phyloP scores from a whole-genome alignment of 2,329 filamentous ascomycete species.

The Amylocarpus encephaloides region DNA sequence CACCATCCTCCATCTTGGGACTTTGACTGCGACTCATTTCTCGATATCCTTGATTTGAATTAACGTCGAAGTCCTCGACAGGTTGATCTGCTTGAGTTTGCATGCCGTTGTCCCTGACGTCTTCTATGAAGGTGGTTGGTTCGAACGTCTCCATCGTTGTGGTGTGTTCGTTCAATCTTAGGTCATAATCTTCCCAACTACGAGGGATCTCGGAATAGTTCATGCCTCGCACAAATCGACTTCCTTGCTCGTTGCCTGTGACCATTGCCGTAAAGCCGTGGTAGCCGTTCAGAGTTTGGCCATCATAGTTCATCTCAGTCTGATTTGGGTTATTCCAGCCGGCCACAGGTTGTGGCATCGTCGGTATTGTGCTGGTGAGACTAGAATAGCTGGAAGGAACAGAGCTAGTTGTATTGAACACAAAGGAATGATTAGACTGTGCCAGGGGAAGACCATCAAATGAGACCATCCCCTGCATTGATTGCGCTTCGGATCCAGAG shows the following conservation, averaged over 20 bases:
- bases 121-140: slow-evolving; percentile 14
- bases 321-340: slow-evolving; percentile 17
- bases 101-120: slow-evolving; percentile 8
- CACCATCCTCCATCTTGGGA: slow-evolving; percentile 17
- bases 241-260: slow-evolving; percentile 12
- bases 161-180: slow-evolving; percentile 9
- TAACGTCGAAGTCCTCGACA: slow-evolving; percentile 4
- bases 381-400: slow-evolving; percentile 16
- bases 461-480: slow-evolving; percentile 18
- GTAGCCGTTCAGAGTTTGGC: slow-evolving; percentile 15
- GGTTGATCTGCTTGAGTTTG: not conserved
- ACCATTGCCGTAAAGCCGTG: slow-evolving; percentile 20
- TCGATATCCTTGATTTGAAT: slow-evolving; percentile 13
- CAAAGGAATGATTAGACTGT: slow-evolving; percentile 20
- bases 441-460: slow-evolving; percentile 25
- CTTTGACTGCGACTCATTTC: slow-evolving; percentile 18
- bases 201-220: slow-evolving; percentile 17
- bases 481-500: slow-evolving; percentile 13
- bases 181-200: slow-evolving; percentile 15
- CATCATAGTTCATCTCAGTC: slow-evolving; percentile 12
- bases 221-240: slow-evolving; percentile 5
- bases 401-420: slow-evolving; percentile 15
- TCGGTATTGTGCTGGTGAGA: slow-evolving; percentile 14
- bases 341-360: slow-evolving; percentile 16
- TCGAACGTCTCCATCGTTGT: slow-evolving; percentile 15